Percentiles rank a stretch among this genome's conserved stretches.
Evolutionary conservation across 2,329 filamentous ascomycete species (phyloP).

Genomic region (Diaporthe vexans): DNA sequence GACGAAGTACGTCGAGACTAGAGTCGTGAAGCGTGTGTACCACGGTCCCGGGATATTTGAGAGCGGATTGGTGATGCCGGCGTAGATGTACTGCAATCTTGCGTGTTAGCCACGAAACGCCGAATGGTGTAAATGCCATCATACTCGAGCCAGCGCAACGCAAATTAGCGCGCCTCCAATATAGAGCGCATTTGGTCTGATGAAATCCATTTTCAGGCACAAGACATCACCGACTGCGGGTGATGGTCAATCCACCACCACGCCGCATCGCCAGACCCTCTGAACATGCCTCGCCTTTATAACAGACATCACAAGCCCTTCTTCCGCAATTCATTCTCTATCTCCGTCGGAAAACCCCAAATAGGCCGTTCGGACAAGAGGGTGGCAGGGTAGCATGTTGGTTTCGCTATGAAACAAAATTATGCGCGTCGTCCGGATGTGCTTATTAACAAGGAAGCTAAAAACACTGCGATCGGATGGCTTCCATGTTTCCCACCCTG

Average conservation of each 20-base stretch:
- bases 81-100: slow-evolving; percentile 34
- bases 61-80: slow-evolving; percentile 42
- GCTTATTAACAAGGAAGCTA: background rate
- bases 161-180: slow-evolving; percentile 13
- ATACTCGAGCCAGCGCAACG: slow-evolving; percentile 7
- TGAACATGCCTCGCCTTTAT: slow-evolving; percentile 4
- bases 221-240: background rate
- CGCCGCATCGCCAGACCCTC: background rate
- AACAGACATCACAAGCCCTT: background rate
- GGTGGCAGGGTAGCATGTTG: slow-evolving; percentile 21
- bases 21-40: slow-evolving; percentile 46
- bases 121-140: background rate
- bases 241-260: background rate
- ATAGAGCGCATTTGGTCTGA: slow-evolving; percentile 9
- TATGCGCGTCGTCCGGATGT: slow-evolving; percentile 3
- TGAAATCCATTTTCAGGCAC: slow-evolving; percentile 17
- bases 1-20: slow-evolving; percentile 39
- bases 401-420: slow-evolving; percentile 30
- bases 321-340: background rate
- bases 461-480: background rate
- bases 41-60: slow-evolving; percentile 46
- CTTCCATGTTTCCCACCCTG: background rate
- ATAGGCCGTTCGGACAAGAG: slow-evolving; percentile 17
- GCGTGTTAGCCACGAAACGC: background rate
- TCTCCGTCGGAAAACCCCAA: slow-evolving; percentile 28